Evolutionary conservation across 805 yeast species (phyloP), one percentile per base, ranked within the genome.

Genomic region (Candida xyloterini): DNA sequence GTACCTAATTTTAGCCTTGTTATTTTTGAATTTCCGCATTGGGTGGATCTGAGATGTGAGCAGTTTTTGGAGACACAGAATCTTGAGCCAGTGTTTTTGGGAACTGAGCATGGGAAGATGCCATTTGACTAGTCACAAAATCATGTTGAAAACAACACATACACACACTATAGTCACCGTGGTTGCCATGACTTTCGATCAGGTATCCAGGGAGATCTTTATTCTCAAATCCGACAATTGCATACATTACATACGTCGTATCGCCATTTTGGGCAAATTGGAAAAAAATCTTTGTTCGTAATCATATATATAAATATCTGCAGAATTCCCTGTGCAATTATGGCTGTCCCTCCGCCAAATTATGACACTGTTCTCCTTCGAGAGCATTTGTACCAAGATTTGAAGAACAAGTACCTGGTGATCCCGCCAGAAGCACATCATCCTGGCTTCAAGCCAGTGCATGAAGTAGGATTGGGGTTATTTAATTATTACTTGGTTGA

Each of bases 291-390:
- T 30, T 18, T 30, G 23, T 20, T 18, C 15, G 16, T 18, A 20
- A 20, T 9, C 13, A 8, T 11, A 26, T 26, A 13, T 31, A 31
- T 25, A 23, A 25, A 30, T 30, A 30, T 28, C n/a, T 30, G 25
- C 15, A 9, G 10, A 13, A 14, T 8, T 13, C 26, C 15, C 21
- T 15, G 9, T 14, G 15, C 16, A 26, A 35, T n/a, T 18, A 62
- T 61, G 66, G 51, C 58, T 10, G 51, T 62, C 11, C 67, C 68
- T 11, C 51, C 56, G 5, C 57, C 66, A 7, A 50, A 56, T 14
- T 51, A 56, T 44, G 67, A 63, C 38, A 40, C 61, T 0, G 57
- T 62, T 5, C 51, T 63, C 10, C 34, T 63, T 14, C 52, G 66
- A 37, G 68, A 63, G 44, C 68, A 63, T 38, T 40, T 57, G 8